Evolutionary conservation across 2,329 filamentous ascomycete genomes (phyloP).

Genomic region (Didymellaceae sp.): DNA sequence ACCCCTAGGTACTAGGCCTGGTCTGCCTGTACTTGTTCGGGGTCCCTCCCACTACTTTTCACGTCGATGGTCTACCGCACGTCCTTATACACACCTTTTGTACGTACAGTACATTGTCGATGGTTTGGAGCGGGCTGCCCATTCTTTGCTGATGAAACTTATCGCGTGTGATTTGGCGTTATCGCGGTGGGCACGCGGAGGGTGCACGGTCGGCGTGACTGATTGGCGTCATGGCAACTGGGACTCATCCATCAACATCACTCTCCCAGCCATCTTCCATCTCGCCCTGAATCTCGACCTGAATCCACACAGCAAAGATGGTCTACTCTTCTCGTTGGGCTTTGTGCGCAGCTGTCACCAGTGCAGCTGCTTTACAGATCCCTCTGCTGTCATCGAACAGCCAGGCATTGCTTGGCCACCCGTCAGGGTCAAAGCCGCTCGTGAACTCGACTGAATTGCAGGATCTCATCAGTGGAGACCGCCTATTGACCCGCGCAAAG

Average conservation of each 20-base stretch:
- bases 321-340: slow-evolving; percentile 34
- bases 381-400: slow-evolving; percentile 35
- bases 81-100: too few relatives aligned
- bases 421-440: slow-evolving; percentile 36
- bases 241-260: slow-evolving; percentile 27
- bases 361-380: slow-evolving; percentile 38
- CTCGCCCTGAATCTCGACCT: slow-evolving; percentile 12
- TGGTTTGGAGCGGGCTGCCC: too few relatives aligned
- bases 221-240: slow-evolving; percentile 36
- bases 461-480: slow-evolving; percentile 44
- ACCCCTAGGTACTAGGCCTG: too few relatives aligned
- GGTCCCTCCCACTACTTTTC: too few relatives aligned
- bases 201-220: slow-evolving; percentile 26
- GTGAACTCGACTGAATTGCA: slow-evolving; percentile 46
- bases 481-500: slow-evolving; percentile 41
- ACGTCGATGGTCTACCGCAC: too few relatives aligned
- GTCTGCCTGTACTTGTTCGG: too few relatives aligned
- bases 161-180: slow-evolving; percentile 32
- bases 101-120: too few relatives aligned
- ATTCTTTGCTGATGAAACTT: slow-evolving; percentile 11
- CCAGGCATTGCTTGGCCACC: slow-evolving; percentile 33
- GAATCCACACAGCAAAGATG: slow-evolving; percentile 28
- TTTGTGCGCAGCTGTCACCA: slow-evolving; percentile 37
- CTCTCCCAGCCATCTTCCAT: slow-evolving; percentile 20
- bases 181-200: slow-evolving; percentile 18